Evolutionary conservation across 257 asterid species (phyloP).

Genomic region (Coffea eugenioides): DNA sequence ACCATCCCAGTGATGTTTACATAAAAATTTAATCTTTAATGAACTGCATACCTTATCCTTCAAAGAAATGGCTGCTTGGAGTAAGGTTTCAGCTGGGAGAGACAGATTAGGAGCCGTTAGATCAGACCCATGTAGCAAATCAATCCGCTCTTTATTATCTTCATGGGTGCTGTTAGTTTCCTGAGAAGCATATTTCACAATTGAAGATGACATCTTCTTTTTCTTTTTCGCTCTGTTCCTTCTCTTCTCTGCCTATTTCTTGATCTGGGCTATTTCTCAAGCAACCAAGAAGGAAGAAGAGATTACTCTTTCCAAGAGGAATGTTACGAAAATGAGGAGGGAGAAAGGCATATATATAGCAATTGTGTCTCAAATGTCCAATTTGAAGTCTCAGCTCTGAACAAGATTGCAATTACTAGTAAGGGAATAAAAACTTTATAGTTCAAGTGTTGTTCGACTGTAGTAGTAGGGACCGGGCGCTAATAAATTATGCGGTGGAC

Average conservation of each 20-base stretch:
- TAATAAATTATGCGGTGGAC: background rate
- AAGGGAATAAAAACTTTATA: too few relatives aligned
- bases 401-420: too few relatives aligned
- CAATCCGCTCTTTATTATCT: slow-evolving; percentile 43
- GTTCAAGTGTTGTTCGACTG: too few relatives aligned
- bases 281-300: background rate
- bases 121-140: slow-evolving; percentile 35
- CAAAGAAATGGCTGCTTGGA: slow-evolving; percentile 59
- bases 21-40: background rate
- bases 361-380: background rate
- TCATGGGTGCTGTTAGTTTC: slow-evolving; percentile 39
- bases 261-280: background rate
- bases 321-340: too few relatives aligned
- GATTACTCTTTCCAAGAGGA: background rate
- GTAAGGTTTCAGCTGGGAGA: slow-evolving; percentile 42
- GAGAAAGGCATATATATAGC: background rate
- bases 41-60: slow-evolving; percentile 50
- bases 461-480: background rate
- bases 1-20: background rate
- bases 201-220: slow-evolving; percentile 45
- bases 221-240: background rate
- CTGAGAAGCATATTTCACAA: slow-evolving; percentile 44
- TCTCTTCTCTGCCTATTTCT: background rate
- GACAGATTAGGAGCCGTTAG: slow-evolving; percentile 35
- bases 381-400: too few relatives aligned